These are phyloP conservation scores for Pseudogymnoascus sp. DNA, from an alignment of 2,329 filamentous ascomycete species.

Conservation along the genomic window DNA sequence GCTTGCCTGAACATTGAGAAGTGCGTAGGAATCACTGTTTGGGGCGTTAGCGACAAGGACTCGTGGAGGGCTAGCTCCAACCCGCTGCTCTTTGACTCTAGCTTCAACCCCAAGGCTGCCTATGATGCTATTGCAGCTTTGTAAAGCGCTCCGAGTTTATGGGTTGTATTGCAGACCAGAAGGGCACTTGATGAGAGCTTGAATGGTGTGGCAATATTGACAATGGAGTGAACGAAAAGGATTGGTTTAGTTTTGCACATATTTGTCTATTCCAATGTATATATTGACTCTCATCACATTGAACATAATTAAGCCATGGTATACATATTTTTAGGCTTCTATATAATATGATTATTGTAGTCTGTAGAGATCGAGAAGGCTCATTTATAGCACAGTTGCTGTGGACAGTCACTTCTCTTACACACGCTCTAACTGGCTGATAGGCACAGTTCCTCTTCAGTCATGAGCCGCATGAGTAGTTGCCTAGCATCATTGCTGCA, in stretches of 20 bases:
- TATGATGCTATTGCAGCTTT: conserved; percentile 33
- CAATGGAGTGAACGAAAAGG: no score
- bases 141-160: background rate
- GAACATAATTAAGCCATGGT: background rate
- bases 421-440: background rate
- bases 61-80: conserved; percentile 43
- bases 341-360: background rate
- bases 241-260: background rate
- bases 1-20: conserved; percentile 27
- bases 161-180: background rate
- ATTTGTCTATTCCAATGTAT: conserved; percentile 2
- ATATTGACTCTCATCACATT: background rate
- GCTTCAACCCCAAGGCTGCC: conserved; percentile 43
- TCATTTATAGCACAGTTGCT: background rate
- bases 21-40: conserved; percentile 30
- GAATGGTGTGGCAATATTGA: background rate
- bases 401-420: background rate
- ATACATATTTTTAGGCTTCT: background rate
- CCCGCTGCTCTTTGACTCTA: conserved; percentile 47
- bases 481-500: background rate
- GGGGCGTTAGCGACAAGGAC: conserved; percentile 43
- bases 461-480: background rate
- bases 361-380: background rate
- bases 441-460: background rate
- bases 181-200: background rate